Evolutionary conservation across 306 rosid species (phyloP).

Genomic region (barrel medic (Medicago truncatula)): DNA sequence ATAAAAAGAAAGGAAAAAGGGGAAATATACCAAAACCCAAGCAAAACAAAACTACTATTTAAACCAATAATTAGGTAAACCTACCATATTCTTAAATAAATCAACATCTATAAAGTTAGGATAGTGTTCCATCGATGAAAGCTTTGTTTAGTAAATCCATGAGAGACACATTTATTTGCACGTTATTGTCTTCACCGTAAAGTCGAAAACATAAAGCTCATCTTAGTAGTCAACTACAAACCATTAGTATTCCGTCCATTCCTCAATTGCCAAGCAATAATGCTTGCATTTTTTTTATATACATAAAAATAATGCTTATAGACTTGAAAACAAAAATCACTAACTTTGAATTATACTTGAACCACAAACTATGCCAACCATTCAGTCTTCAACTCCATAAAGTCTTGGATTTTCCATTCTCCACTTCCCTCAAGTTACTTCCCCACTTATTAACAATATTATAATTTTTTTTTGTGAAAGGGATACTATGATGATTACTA

Average conservation of each 20-base stretch:
- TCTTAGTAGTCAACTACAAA: neutral
- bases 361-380: neutral
- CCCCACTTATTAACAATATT: too few relatives aligned
- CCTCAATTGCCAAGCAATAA: neutral
- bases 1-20: neutral
- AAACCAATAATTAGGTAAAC: conserved; percentile 7
- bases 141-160: neutral
- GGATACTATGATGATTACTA: too few relatives aligned
- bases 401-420: too few relatives aligned
- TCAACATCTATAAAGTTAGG: neutral
- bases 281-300: too few relatives aligned
- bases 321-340: too few relatives aligned
- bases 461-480: too few relatives aligned
- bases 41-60: neutral
- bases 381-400: too few relatives aligned
- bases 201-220: neutral
- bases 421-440: too few relatives aligned
- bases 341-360: too few relatives aligned
- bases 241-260: neutral
- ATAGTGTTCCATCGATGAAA: neutral
- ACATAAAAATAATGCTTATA: too few relatives aligned
- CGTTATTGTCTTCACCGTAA: neutral
- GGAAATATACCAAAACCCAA: neutral
- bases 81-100: neutral
- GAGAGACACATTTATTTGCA: neutral